A percentile compares a stretch with the other conserved stretches of the same genome.
Evolutionary conservation across 768 basidiomycete species (phyloP).

Genomic region (Hygrocybe coccinea): DNA sequence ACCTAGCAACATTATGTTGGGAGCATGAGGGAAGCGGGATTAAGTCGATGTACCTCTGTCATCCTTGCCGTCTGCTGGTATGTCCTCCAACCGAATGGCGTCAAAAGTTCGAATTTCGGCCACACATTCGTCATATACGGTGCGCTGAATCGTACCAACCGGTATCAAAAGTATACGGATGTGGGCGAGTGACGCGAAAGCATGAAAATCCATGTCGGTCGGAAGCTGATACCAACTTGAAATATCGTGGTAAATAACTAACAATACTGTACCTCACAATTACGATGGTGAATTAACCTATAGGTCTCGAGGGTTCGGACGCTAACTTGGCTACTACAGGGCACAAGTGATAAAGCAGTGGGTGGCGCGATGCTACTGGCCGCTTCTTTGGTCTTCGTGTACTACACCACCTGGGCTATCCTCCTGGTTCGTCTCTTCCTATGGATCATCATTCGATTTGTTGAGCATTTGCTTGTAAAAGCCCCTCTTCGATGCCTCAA

Average conservation of each 20-base stretch:
- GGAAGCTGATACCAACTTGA: not conserved
- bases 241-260: too few species aligned
- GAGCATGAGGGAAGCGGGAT: conserved; percentile 4
- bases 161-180: conserved; percentile 83
- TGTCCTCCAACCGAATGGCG: conserved; percentile 71
- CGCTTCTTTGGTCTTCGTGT: conserved; percentile 72
- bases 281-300: conserved; percentile 17
- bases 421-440: conserved; percentile 51
- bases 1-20: conserved; percentile 45
- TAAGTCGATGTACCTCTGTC: conserved; percentile 54
- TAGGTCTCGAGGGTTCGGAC: conserved; percentile 1
- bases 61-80: conserved; percentile 73
- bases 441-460: conserved; percentile 5
- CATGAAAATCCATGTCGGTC: conserved; percentile 56
- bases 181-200: conserved; percentile 81
- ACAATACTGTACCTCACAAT: too few species aligned
- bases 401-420: conserved; percentile 91
- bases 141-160: conserved; percentile 65
- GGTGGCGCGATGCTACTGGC: conserved; percentile 77
- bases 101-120: conserved; percentile 70
- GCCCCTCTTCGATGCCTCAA: conserved; percentile 80
- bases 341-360: conserved; percentile 71
- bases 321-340: conserved; percentile 41
- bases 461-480: conserved; percentile 21
- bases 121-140: conserved; percentile 71